Base-by-base conservation (phyloP, 345 rosid species). In the Raphanus sativus region DNA sequence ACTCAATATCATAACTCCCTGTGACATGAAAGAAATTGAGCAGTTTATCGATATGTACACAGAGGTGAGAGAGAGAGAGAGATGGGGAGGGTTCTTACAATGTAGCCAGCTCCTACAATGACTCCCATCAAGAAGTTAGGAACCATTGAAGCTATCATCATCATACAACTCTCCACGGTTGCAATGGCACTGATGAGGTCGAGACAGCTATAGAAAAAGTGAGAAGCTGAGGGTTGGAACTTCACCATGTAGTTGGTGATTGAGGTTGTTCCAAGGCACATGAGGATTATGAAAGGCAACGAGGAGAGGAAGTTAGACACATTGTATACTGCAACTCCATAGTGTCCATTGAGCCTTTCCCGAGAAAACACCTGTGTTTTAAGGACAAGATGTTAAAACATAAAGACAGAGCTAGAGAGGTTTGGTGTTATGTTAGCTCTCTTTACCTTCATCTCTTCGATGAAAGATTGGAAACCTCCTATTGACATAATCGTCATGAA, bases 401-500 rank as follows among this genome's bases (percentile, higher is more conserved):
- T 38, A 29, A 45, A 75, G 72, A 64, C n/a, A 10, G 8, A 50
- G 7, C 55, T 50, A 8, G 1, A n/a, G 17, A n/a, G 55, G 55
- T 30, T 64, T 16, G n/a, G 58, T 75, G 54, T 40, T 6, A 36
- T 70, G 24, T 30, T 30, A 34, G 40, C 62, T 65, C 21, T 13
- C 17, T 12, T 42, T 32, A 86, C 97, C 97, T 88, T 91, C 86
- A 91, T 83, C 77, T 91, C 97, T 82, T 91, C 94, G n/a, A 91
- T 82, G 86, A 91, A 91, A 3, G 97, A 91, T 59, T 90, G 97
- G 75, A 91, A 91, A 54, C 97, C 97, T 59, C 97, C 97, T 55
- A 91, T 88, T 21, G 97, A 88, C 94, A 91, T 88, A 62, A 89
- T 87, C 5, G 94, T 86, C 97, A 91, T 88, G 73, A 91, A 91